Base-by-base conservation (phyloP, 805 yeast genomes). In the Alloascoidea africana region DNA sequence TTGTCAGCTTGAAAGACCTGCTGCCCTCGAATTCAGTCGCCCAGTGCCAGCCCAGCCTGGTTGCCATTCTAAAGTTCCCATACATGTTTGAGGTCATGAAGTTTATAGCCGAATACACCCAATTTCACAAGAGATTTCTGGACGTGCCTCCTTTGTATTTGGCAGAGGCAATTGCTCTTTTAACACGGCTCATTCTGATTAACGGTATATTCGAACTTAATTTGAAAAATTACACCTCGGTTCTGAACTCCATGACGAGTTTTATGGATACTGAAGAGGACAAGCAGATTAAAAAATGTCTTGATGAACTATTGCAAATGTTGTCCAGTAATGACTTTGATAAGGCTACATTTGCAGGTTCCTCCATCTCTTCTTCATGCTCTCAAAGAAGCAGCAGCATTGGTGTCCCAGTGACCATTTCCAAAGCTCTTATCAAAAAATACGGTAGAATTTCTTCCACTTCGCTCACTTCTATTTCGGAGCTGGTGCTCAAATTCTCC, bases 251-350 rank as follows among this genome's bases (percentile, higher is more conserved):
- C 8, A 23, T 23, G 30, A 23, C 30, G n/a, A 23, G 30, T 23
- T 8, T 8, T 23, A 23, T 23, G 30, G n/a, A 23, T 23, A n/a
- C 8, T 23, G 30, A 23, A 23, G 30, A 23, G 8, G 30, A 23
- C n/a, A 23, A 23, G n/a, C 30, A 23, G 30, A n/a, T 23, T 23
- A 23, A 23, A 23, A 23, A 23, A 23, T 23, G 30, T 23, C n/a
- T 23, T 8, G 13, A 23, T 8, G 8, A 8, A 23, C n/a, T 23
- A 23, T 23, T 23, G n/a, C 13, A 23, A 23, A 23, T 23, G 30
- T 23, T 23, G 8, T 8, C 30, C 8, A 8, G 13, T 23, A 23
- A 8, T 23, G 30, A n/a, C n/a, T 8, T n/a, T 23, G 30, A 23
- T 8, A 23, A 23, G 8, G 8, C n/a, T 8, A 8, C 30, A 23